Conservation (phyloP, 805 yeast genomes). For the Candida nonsorbophila region DNA sequence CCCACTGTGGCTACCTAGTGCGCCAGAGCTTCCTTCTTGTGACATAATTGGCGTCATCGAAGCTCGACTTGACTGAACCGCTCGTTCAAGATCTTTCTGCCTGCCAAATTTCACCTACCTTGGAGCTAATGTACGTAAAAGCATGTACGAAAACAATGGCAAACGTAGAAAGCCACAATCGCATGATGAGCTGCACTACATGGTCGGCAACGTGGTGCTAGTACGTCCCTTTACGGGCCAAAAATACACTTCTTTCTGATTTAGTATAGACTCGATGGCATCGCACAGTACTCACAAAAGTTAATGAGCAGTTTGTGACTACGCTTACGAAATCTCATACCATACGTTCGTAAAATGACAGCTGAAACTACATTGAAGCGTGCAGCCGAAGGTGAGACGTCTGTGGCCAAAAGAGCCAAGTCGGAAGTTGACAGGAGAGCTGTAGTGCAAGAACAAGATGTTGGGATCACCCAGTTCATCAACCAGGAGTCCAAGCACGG, state of each 20-base stretch:
- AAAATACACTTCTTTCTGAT: neutral
- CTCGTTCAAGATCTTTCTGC: too few species aligned
- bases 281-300: neutral
- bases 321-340: neutral
- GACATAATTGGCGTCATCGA: too few species aligned
- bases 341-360: neutral
- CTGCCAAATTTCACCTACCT: too few species aligned
- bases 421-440: too few species aligned
- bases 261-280: neutral
- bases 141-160: too few species aligned
- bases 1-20: too few species aligned
- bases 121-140: too few species aligned
- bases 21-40: too few species aligned
- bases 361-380: neutral
- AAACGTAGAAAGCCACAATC: too few species aligned
- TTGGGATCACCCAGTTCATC: slow-evolving; percentile 77
- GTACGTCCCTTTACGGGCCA: neutral
- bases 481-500: slow-evolving; percentile 47
- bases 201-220: too few species aligned
- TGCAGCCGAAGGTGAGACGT: neutral
- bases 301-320: neutral
- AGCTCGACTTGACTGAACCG: too few species aligned
- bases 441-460: slow-evolving; percentile 42
- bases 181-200: too few species aligned
- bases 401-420: neutral